Percentiles rank a stretch among this genome's conserved stretches.
Conservation (phyloP, 1,284 basidiomycete species). For the Cutaneotrichosporon daszewskae region DNA sequence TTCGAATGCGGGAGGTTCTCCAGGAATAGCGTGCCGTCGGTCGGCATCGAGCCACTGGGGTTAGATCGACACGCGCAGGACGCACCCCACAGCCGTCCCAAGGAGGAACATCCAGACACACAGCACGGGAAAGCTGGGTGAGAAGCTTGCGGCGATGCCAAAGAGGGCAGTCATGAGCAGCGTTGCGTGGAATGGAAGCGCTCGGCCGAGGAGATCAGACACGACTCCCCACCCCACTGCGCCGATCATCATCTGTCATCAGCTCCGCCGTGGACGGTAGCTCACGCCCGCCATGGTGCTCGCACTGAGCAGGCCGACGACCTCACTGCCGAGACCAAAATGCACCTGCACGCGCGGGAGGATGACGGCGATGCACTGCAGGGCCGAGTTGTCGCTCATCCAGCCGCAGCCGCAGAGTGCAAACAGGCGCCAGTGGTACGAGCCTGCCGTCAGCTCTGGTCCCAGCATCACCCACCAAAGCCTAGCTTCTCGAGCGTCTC, state of each 20-base stretch:
- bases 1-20: slow-evolving; percentile 90
- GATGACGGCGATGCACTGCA: slow-evolving; percentile 62
- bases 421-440: slow-evolving; percentile 20
- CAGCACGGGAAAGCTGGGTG: slow-evolving; percentile 64
- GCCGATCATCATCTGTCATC: slow-evolving; percentile 85
- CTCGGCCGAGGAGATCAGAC: slow-evolving; percentile 77
- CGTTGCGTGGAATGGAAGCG: slow-evolving; percentile 84
- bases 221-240: slow-evolving; percentile 87
- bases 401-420: slow-evolving; percentile 73
- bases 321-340: slow-evolving; percentile 52
- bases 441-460: slow-evolving; percentile 31
- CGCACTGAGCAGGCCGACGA: slow-evolving; percentile 31
- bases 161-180: slow-evolving; percentile 85
- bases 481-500: slow-evolving; percentile 82
- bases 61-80: neutral
- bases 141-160: slow-evolving; percentile 72
- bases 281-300: slow-evolving; percentile 53
- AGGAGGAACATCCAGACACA: slow-evolving; percentile 78
- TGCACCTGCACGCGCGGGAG: slow-evolving; percentile 87
- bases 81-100: slow-evolving; percentile 69
- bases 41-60: slow-evolving; percentile 74
- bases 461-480: slow-evolving; percentile 61
- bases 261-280: too few species aligned
- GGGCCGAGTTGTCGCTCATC: slow-evolving; percentile 51
- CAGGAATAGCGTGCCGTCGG: slow-evolving; percentile 86